Conservation (phyloP, 2,329 filamentous ascomycete species). For the Trichoderma sp. region DNA sequence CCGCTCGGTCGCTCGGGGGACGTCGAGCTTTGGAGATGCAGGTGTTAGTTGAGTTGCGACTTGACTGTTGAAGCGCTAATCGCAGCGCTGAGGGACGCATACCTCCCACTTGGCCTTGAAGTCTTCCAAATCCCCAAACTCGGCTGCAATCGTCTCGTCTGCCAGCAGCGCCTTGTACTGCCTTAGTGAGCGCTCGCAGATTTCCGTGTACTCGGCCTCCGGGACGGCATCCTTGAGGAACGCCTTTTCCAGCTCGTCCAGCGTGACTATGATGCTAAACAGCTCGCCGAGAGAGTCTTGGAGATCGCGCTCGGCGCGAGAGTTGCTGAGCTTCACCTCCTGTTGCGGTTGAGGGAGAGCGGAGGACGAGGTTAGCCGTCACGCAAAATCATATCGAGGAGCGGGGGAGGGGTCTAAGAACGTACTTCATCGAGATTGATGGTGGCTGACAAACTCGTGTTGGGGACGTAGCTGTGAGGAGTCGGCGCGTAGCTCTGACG, state of each 20-base stretch:
- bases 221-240: constrained; percentile 93
- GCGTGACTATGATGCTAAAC: constrained; percentile 93
- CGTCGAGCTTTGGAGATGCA: constrained; percentile 68
- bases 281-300: constrained; percentile 96
- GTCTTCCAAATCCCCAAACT: constrained; percentile 82
- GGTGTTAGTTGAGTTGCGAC: neutral
- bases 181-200: constrained; percentile 87
- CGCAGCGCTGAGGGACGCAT: constrained; percentile 31
- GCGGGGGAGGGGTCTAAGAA: neutral
- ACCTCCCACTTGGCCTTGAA: constrained; percentile 94
- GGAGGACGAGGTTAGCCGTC: constrained; percentile 20
- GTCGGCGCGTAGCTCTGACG: constrained; percentile 80
- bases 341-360: constrained; percentile 36
- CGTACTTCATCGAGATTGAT: constrained; percentile 89
- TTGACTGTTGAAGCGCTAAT: neutral
- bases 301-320: constrained; percentile 82
- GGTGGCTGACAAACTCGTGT: constrained; percentile 75
- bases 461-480: constrained; percentile 87
- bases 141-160: constrained; percentile 84
- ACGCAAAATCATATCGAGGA: neutral
- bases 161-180: constrained; percentile 95
- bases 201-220: constrained; percentile 92
- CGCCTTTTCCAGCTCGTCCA: constrained; percentile 93
- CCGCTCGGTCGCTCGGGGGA: constrained; percentile 87
- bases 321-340: constrained; percentile 91